Conservation (phyloP, 306 rosid species). For the Malus asiatica region DNA sequence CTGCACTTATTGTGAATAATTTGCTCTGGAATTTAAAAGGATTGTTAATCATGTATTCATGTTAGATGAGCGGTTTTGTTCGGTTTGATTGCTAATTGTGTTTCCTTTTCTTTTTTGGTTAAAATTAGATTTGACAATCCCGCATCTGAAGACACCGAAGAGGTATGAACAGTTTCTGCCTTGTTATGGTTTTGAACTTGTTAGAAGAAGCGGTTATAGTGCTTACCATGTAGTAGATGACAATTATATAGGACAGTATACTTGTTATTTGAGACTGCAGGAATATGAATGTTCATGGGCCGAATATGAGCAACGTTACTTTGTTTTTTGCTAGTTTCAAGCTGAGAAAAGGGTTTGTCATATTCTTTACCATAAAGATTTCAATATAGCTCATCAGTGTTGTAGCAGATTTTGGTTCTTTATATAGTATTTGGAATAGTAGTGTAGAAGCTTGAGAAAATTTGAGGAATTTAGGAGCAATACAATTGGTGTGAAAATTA, state of each 20-base stretch:
- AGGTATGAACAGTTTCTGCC: constrained; percentile 46
- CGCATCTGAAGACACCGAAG: constrained; percentile 76
- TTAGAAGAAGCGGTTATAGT: not conserved
- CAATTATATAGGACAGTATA: not conserved
- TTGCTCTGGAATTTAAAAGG: not conserved
- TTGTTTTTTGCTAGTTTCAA: too few relatives aligned
- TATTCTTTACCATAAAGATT: not conserved
- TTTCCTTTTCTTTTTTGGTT: constrained; percentile 7
- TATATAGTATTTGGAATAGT: not conserved
- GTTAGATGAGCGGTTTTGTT: not conserved
- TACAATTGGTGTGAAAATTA: too few relatives aligned
- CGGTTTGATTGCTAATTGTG: not conserved
- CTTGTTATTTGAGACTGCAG: not conserved
- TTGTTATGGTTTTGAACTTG: not conserved
- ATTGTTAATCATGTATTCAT: not conserved
- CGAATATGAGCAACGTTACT: not conserved
- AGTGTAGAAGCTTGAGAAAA: not conserved
- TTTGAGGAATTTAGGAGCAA: not conserved
- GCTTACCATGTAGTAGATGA: not conserved
- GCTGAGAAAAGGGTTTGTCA: too few relatives aligned
- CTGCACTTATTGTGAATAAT: not conserved
- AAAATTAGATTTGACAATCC: constrained; percentile 62
- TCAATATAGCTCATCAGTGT: not conserved
- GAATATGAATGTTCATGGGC: not conserved
- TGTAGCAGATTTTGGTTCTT: not conserved